A percentile compares a stretch with the other conserved stretches of the same genome.
These are phyloP conservation scores for Penicillium digitatum DNA, from an alignment of 2,329 filamentous ascomycete species.

Conservation along the genomic window DNA sequence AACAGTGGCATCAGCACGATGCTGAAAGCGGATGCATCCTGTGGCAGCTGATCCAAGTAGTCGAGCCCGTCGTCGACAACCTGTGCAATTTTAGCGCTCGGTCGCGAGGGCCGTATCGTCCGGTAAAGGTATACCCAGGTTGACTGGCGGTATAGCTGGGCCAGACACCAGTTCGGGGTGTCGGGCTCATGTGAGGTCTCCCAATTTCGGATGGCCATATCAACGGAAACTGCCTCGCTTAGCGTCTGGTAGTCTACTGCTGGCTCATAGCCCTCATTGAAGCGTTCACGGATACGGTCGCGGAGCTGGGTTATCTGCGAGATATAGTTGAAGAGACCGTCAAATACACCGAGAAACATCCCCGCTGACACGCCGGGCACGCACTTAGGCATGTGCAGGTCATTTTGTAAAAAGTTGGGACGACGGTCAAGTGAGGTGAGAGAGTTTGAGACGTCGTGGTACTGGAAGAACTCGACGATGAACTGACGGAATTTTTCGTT, in stretches of 20 bases:
- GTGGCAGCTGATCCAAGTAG: slow-evolving; percentile 54
- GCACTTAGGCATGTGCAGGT: slow-evolving; percentile 53
- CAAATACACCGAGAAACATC: slow-evolving; percentile 72
- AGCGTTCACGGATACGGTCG: slow-evolving; percentile 67
- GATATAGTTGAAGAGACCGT: slow-evolving; percentile 75
- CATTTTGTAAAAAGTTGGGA: slow-evolving; percentile 51
- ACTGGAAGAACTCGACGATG: slow-evolving; percentile 75
- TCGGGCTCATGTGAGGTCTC: slow-evolving; percentile 55
- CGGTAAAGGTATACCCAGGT: slow-evolving; percentile 62
- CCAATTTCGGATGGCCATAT: slow-evolving; percentile 71
- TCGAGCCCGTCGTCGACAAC: slow-evolving; percentile 57
- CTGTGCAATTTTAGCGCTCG: slow-evolving; percentile 52
- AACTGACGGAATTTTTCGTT: slow-evolving; percentile 69
- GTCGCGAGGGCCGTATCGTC: slow-evolving; percentile 56
- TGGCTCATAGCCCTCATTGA: slow-evolving; percentile 60
- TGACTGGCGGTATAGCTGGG: slow-evolving; percentile 59
- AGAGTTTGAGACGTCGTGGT: slow-evolving; percentile 63
- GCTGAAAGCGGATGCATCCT: slow-evolving; percentile 54
- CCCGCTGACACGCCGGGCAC: slow-evolving; percentile 54
- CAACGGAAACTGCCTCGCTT: slow-evolving; percentile 70
- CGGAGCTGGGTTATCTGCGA: slow-evolving; percentile 74
- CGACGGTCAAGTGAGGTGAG: slow-evolving; percentile 54
- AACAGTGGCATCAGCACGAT: slow-evolving; percentile 61
- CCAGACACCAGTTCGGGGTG: slow-evolving; percentile 53
- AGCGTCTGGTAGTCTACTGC: slow-evolving; percentile 69